These are phyloP conservation scores for Leccinum sublutescens DNA, from an alignment of 768 basidiomycete genomes.

Conservation along the genomic window DNA sequence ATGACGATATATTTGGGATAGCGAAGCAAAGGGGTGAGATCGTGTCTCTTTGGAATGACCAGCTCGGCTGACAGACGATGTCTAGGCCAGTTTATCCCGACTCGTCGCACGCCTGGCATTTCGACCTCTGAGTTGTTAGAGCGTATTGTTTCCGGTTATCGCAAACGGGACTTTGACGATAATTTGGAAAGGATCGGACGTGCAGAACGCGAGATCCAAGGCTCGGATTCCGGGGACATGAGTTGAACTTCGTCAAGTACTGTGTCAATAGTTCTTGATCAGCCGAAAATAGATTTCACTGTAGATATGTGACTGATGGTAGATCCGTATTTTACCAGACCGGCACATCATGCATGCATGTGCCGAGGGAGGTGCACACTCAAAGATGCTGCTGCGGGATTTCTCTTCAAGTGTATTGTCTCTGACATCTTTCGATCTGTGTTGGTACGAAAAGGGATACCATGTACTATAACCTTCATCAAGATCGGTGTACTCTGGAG, in stretches of 20 bases:
- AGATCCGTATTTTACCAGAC: slow-evolving; percentile 4
- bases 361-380: too few relatives aligned
- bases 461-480: too few relatives aligned
- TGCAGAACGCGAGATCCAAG: slow-evolving; percentile 66
- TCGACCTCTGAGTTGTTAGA: slow-evolving; percentile 93
- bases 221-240: slow-evolving; percentile 22
- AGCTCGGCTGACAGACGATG: neutral
- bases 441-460: too few relatives aligned
- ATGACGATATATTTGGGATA: slow-evolving; percentile 82
- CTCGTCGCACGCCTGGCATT: slow-evolving; percentile 89
- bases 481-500: too few relatives aligned
- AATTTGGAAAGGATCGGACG: slow-evolving; percentile 90
- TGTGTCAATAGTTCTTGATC: neutral
- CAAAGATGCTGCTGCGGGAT: too few relatives aligned
- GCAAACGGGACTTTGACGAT: slow-evolving; percentile 79
- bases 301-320: neutral
- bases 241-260: neutral
- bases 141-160: slow-evolving; percentile 86
- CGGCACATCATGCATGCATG: neutral
- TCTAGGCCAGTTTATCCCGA: slow-evolving; percentile 91
- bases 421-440: too few relatives aligned
- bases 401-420: too few relatives aligned
- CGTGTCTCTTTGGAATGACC: neutral
- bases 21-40: slow-evolving; percentile 74
- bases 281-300: neutral